Evolutionary conservation across 2,329 filamentous ascomycete species (phyloP).

Genomic region (Colletotrichum orbiculare): DNA sequence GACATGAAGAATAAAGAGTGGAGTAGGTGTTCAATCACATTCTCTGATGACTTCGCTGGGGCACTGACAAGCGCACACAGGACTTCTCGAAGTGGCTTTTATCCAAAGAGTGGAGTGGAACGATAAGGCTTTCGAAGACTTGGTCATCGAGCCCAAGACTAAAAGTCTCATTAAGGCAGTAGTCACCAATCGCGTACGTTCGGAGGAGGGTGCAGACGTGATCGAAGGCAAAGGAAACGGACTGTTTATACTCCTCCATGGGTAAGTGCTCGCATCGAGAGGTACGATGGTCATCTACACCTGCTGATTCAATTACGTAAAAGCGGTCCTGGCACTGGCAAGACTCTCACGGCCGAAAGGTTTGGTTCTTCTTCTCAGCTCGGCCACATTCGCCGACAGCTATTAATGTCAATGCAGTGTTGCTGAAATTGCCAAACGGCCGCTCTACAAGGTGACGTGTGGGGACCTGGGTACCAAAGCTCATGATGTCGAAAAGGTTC

Average conservation of each 20-base stretch:
- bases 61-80: neutral
- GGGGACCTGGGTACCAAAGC: conserved; percentile 49
- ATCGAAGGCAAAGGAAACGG: conserved; percentile 49
- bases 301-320: neutral
- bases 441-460: conserved; percentile 50
- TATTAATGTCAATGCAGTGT: conserved; percentile 36
- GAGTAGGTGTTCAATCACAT: neutral
- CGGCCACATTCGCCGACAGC: neutral
- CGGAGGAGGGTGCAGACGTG: conserved; percentile 39
- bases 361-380: neutral
- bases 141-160: conserved; percentile 35
- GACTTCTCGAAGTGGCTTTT: neutral
- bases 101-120: conserved; percentile 26
- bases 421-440: conserved; percentile 48
- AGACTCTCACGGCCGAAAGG: conserved; percentile 50
- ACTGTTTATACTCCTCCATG: conserved; percentile 48
- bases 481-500: conserved; percentile 43
- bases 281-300: no score
- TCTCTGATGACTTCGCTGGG: neutral
- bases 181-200: conserved; percentile 38
- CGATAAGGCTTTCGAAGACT: conserved; percentile 35
- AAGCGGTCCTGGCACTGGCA: conserved; percentile 47
- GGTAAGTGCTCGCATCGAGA: conserved; percentile 10
- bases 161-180: conserved; percentile 47
- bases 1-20: conserved; percentile 19